Base-by-base conservation (phyloP, 2,329 filamentous ascomycete genomes). In the Dactylonectria estremocensis region DNA sequence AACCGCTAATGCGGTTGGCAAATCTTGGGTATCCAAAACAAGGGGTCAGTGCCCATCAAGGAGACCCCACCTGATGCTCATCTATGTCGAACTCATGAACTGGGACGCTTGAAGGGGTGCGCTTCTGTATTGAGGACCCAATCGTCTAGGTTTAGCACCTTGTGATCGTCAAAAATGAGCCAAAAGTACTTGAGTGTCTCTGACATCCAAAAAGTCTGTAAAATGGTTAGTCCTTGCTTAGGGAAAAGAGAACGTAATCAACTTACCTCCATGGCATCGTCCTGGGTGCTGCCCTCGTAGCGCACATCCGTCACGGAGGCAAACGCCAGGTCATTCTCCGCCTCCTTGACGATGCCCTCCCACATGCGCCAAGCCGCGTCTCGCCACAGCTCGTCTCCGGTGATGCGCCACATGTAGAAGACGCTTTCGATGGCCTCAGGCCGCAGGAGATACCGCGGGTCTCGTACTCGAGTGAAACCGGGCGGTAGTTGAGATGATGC, bases 101-200 rank as follows among this genome's bases (percentile, higher is more conserved):
- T 75, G 45, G 80, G 80, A 13, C 80, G 76, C 69, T 72, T 80
- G 18, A 88, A 71, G 0, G 87, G 86, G 73, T 89, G 87, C 22
- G 86, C 87, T 75, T 89, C 87, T 5, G 87, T 89, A 77, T 89
- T 89, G 53, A 91, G 80, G 60, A 94, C 91, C 83, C 88, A 94
- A 8, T 93, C 87, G 77, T 95, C 92, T 74, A 95, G 80, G 79
- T 87, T 92, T 33, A 93, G 83, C 22, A 90, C 76, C 13, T 86
- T 83, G 3, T 90, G 87, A 61, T 92, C 88, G 53, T 88, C 89
- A 72, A 93, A 95, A 18, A 93, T 87, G 64, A 94, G 80, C 73
- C 92, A 95, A 68, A 94, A 94, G 74, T 94, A 94, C 80, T 94
- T 95, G 71, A 93, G 80, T 46, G 92, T 95, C 83, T 95, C 92